Percentiles rank a stretch among this genome's conserved stretches.
Evolutionary conservation across 768 basidiomycete genomes (phyloP).

Genomic region (Sarcomyxa edulis): DNA sequence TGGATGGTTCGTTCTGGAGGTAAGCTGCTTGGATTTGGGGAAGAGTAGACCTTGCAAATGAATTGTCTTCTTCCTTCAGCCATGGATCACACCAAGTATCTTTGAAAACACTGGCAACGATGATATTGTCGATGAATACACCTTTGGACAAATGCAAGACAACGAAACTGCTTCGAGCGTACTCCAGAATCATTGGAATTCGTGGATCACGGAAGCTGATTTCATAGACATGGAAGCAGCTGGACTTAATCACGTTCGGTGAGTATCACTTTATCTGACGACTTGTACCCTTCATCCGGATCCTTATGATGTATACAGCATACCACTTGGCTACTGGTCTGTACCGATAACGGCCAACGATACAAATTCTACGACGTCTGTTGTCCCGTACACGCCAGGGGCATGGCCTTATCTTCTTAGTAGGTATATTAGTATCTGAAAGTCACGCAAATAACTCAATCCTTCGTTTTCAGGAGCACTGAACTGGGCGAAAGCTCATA

Average conservation of each 20-base stretch:
- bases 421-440: too few species aligned
- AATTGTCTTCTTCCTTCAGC: constrained; percentile 27
- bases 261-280: constrained; percentile 7
- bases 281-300: background rate
- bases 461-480: too few species aligned
- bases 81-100: constrained; percentile 76
- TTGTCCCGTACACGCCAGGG: constrained; percentile 52
- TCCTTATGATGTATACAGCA: constrained; percentile 28
- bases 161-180: constrained; percentile 32
- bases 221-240: constrained; percentile 60
- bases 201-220: constrained; percentile 68
- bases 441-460: too few species aligned
- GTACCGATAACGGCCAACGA: constrained; percentile 56
- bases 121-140: constrained; percentile 56
- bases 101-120: constrained; percentile 58
- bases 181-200: constrained; percentile 53
- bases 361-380: constrained; percentile 41
- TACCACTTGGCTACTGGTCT: constrained; percentile 77
- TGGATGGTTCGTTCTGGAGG: constrained; percentile 63
- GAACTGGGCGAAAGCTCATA: constrained; percentile 56
- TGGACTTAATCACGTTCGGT: constrained; percentile 72
- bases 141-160: constrained; percentile 50
- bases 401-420: constrained; percentile 67
- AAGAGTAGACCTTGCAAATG: background rate
- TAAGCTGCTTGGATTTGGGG: constrained; percentile 14